Conservation (phyloP, 2,329 filamentous ascomycete species). For the Blumeria graminis region DNA sequence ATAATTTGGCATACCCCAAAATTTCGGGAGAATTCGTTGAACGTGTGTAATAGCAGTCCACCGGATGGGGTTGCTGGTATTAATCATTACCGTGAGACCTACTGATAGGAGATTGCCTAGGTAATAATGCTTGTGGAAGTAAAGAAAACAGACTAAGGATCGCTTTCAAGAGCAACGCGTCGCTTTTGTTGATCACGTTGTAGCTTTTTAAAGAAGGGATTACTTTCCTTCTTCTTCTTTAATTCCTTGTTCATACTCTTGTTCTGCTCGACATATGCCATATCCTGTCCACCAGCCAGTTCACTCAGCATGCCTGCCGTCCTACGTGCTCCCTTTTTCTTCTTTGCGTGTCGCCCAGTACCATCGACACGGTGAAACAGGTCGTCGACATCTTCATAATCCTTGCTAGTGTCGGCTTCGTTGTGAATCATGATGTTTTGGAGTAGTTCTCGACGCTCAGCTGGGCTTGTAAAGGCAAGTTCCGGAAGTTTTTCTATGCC, state of each 20-base stretch:
- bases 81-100: too few species aligned
- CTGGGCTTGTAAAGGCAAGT: constrained; percentile 54
- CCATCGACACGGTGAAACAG: constrained; percentile 20
- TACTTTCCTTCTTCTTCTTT: constrained; percentile 35
- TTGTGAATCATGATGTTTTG: constrained; percentile 77
- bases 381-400: constrained; percentile 24
- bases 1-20: too few species aligned
- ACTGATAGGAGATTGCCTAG: too few species aligned
- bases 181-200: constrained; percentile 34
- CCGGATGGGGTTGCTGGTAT: too few species aligned
- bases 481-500: constrained; percentile 68
- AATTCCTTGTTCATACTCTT: constrained; percentile 43
- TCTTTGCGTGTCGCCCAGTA: constrained; percentile 21
- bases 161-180: constrained; percentile 18
- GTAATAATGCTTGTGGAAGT: too few species aligned
- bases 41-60: too few species aligned
- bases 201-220: constrained; percentile 41
- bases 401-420: constrained; percentile 20
- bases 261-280: constrained; percentile 85
- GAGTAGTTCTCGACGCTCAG: constrained; percentile 64
- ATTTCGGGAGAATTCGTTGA: too few species aligned
- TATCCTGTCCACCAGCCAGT: constrained; percentile 75
- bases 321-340: constrained; percentile 40
- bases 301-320: constrained; percentile 71
- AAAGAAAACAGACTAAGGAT: neutral